These are phyloP conservation scores for Panaeolus cyanescens DNA, from an alignment of 768 basidiomycete genomes.

Conservation along the genomic window DNA sequence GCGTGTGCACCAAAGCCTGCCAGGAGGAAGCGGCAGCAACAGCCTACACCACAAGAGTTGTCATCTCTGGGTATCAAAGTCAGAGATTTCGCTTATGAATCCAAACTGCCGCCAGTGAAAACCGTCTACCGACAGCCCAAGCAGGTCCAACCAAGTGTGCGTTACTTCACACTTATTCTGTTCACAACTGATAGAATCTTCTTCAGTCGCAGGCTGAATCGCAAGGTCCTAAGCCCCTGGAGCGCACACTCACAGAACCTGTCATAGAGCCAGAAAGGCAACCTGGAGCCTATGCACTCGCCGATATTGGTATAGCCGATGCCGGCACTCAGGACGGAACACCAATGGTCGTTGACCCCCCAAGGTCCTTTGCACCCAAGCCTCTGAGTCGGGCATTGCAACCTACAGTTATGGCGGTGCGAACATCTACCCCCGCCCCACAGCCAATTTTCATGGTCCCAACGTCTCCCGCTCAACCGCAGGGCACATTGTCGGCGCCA, in stretches of 20 bases:
- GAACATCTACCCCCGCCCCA: background rate
- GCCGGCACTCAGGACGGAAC: background rate
- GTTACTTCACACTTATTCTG: conserved; percentile 34
- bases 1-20: conserved; percentile 9
- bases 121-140: conserved; percentile 49
- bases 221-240: background rate
- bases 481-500: background rate
- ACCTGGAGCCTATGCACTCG: background rate
- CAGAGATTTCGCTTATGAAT: conserved; percentile 73
- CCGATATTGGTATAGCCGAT: background rate
- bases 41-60: conserved; percentile 51
- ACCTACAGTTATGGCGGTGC: background rate
- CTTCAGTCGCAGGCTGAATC: conserved; percentile 16
- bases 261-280: background rate
- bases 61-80: conserved; percentile 42
- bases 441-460: background rate
- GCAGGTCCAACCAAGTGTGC: conserved; percentile 47
- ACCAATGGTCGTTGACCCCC: background rate
- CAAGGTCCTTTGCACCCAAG: background rate
- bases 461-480: background rate
- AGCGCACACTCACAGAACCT: conserved; percentile 8
- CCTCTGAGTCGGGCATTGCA: background rate
- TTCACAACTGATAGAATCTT: conserved; percentile 14
- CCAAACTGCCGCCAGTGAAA: conserved; percentile 59
- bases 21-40: conserved; percentile 54